Conservation (phyloP, 805 yeast species). For the Metschnikowia cerradonensis region DNA sequence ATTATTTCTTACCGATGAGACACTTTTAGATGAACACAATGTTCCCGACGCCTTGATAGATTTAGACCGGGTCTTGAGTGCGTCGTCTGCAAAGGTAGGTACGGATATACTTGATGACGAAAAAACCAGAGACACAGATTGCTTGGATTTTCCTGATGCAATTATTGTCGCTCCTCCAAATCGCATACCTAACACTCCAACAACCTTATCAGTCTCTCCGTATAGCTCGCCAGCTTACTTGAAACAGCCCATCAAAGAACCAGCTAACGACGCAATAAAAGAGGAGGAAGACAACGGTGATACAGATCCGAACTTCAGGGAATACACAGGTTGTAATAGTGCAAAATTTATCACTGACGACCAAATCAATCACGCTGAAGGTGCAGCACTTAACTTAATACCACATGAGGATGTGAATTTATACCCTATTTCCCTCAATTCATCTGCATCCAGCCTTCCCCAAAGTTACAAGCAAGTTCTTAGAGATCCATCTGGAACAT, state of each 20-base stretch:
- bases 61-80: constrained; percentile 47
- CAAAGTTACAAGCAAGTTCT: constrained; percentile 5
- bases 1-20: constrained; percentile 30
- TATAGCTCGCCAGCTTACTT: constrained; percentile 20
- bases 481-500: constrained; percentile 6
- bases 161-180: neutral
- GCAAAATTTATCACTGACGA: neutral
- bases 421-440: constrained; percentile 26
- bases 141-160: neutral
- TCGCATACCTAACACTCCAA: neutral
- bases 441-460: constrained; percentile 31
- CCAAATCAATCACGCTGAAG: neutral
- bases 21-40: constrained; percentile 23
- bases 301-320: neutral
- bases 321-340: neutral
- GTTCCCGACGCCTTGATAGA: constrained; percentile 56
- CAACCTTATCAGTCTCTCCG: constrained; percentile 6
- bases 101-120: constrained; percentile 13
- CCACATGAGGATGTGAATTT: constrained; percentile 1
- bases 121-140: constrained; percentile 1
- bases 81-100: constrained; percentile 18
- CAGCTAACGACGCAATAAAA: constrained; percentile 13
- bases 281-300: constrained; percentile 24
- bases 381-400: neutral
- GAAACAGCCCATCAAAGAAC: constrained; percentile 31